Conservation (phyloP, 192 early-diverging fungal genomes). For the Podila clonocystis region DNA sequence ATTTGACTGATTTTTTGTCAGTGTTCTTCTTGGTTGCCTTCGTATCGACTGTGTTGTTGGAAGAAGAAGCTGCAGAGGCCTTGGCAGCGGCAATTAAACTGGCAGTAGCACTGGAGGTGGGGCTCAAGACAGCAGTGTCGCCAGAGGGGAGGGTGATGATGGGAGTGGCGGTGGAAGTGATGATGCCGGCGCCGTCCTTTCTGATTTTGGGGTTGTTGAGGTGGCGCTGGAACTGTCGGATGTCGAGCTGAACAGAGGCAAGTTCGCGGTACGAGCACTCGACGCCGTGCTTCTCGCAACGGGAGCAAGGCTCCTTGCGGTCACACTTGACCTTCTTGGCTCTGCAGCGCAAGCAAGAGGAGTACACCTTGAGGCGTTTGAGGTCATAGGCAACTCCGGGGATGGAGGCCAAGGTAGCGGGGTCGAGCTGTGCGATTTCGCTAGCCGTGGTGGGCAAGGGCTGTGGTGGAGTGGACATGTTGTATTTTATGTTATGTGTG, state of each 20-base stretch:
- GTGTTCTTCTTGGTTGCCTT: slow-evolving; percentile 8
- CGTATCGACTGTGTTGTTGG: background rate
- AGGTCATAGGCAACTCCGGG: slow-evolving; percentile 49
- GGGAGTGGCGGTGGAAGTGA: slow-evolving; percentile 46
- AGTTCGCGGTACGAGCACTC: slow-evolving; percentile 51
- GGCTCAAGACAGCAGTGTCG: slow-evolving; percentile 38
- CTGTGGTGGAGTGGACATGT: slow-evolving; percentile 43
- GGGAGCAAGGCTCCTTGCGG: slow-evolving; percentile 49
- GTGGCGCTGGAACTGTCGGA: slow-evolving; percentile 47
- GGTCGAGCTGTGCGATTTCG: slow-evolving; percentile 44
- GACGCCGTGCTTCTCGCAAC: slow-evolving; percentile 45
- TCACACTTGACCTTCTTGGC: slow-evolving; percentile 52
- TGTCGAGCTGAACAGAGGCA: slow-evolving; percentile 44
- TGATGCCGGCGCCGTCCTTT: slow-evolving; percentile 50
- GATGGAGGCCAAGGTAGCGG: slow-evolving; percentile 41
- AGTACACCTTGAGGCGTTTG: slow-evolving; percentile 50
- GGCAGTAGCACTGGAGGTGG: slow-evolving; percentile 20
- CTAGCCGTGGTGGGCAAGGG: slow-evolving; percentile 28
- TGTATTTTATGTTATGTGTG: background rate
- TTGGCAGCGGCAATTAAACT: slow-evolving; percentile 34
- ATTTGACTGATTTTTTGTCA: slow-evolving; percentile 6
- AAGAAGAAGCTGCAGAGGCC: slow-evolving; percentile 12
- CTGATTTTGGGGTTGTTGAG: slow-evolving; percentile 44
- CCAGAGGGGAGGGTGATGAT: slow-evolving; percentile 47
- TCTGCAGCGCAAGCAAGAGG: slow-evolving; percentile 46